A percentile compares a stretch with the other conserved stretches of the same genome.
Conservation (phyloP, 1,284 basidiomycete species). For the Tilletia indica region DNA sequence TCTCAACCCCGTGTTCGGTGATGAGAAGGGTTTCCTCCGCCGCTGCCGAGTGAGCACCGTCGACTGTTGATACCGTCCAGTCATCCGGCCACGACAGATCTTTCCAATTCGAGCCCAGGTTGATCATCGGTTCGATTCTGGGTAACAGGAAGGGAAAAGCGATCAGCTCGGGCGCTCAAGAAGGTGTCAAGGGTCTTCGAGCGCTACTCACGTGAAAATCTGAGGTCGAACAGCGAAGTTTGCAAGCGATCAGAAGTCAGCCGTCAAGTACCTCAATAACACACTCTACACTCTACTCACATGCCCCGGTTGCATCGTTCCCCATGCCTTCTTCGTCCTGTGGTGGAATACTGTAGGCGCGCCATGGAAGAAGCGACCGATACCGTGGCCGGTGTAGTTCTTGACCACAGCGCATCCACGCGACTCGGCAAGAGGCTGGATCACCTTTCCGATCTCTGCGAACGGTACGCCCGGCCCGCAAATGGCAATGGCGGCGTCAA, state of each 20-base stretch:
- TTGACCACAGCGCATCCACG: conserved; percentile 67
- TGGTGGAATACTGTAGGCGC: conserved; percentile 80
- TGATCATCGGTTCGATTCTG: conserved; percentile 56
- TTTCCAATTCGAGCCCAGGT: conserved; percentile 41
- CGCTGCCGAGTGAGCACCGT: conserved; percentile 49
- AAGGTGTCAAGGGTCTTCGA: conserved; percentile 18
- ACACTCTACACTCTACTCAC: conserved; percentile 18
- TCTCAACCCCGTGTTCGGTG: conserved; percentile 53
- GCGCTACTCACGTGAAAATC: conserved; percentile 16
- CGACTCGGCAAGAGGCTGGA: conserved; percentile 62
- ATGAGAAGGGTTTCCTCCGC: conserved; percentile 54
- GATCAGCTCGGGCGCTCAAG: neutral
- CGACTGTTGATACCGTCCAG: conserved; percentile 52
- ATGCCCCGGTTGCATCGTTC: conserved; percentile 53
- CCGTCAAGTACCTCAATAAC: neutral
- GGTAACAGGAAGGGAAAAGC: conserved; percentile 10
- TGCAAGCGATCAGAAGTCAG: neutral
- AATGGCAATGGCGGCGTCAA: conserved; percentile 69
- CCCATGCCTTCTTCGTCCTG: conserved; percentile 52
- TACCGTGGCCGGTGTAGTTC: conserved; percentile 81
- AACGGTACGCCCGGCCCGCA: conserved; percentile 77
- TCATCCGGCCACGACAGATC: conserved; percentile 55
- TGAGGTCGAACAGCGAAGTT: neutral
- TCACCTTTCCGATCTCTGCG: conserved; percentile 72
- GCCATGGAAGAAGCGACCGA: conserved; percentile 77